phyloP scores from a whole-genome alignment of 2,329 filamentous ascomycete genomes.

The Chaetomium sp. region DNA sequence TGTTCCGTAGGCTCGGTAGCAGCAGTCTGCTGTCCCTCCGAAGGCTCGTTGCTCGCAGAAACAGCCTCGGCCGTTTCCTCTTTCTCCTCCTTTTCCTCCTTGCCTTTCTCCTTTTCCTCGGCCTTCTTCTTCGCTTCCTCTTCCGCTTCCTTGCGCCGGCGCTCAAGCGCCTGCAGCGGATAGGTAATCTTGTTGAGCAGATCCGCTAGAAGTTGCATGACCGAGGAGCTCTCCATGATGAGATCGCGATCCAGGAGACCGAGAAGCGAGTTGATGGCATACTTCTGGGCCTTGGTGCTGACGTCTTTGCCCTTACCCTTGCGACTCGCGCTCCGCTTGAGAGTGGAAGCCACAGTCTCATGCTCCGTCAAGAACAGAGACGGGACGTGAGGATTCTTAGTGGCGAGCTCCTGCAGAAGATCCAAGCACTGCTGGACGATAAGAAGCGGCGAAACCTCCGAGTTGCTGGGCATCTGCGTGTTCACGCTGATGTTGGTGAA shows the following conservation, averaged over 20 bases:
- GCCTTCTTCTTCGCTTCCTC: constrained; percentile 44
- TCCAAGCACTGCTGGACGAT: constrained; percentile 93
- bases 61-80: constrained; percentile 35
- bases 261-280: constrained; percentile 84
- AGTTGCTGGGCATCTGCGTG: constrained; percentile 52
- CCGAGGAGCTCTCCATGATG: constrained; percentile 92
- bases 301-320: constrained; percentile 92
- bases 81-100: constrained; percentile 39
- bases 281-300: constrained; percentile 77
- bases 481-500: constrained; percentile 50
- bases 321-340: constrained; percentile 69
- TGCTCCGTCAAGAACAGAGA: constrained; percentile 94
- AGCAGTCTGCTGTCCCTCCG: constrained; percentile 13
- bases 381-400: constrained; percentile 78
- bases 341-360: constrained; percentile 63
- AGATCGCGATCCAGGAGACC: constrained; percentile 85
- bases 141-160: constrained; percentile 69
- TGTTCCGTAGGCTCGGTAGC: constrained; percentile 4
- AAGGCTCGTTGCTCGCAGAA: constrained; percentile 8
- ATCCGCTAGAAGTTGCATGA: constrained; percentile 89
- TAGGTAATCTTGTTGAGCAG: constrained; percentile 83
- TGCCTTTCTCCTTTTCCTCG: constrained; percentile 29
- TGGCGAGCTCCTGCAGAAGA: constrained; percentile 74
- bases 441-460: constrained; percentile 87
- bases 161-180: constrained; percentile 74